phyloP scores from a whole-genome alignment of 257 asterid genomes.

The Solanum clarkiae region DNA sequence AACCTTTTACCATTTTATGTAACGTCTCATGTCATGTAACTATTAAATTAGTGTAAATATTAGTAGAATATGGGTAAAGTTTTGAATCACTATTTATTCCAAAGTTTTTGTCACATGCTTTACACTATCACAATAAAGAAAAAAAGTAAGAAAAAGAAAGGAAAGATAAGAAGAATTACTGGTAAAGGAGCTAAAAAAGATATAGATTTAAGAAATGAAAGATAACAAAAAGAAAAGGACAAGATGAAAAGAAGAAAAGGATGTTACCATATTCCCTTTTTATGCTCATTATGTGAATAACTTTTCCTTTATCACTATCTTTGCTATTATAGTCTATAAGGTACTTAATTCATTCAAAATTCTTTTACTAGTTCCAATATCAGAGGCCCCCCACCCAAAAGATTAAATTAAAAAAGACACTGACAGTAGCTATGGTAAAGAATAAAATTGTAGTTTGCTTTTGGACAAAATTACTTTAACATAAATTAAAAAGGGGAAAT shows the following conservation, averaged over 20 bases:
- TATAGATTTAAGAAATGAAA: conserved; percentile 1
- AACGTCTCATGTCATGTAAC: not conserved
- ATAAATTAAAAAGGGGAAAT: not conserved
- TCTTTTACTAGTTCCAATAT: not conserved
- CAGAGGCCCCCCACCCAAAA: not conserved
- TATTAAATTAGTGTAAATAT: not conserved
- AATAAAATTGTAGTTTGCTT: not conserved
- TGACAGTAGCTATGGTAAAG: not conserved
- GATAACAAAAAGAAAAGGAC: conserved; percentile 23
- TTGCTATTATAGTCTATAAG: not conserved
- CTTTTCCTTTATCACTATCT: not conserved
- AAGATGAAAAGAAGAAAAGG: conserved; percentile 13
- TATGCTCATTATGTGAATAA: not conserved
- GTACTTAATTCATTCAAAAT: not conserved
- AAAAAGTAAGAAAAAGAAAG: not conserved
- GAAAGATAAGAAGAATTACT: conserved; percentile 14
- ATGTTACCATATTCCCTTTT: conserved; percentile 8
- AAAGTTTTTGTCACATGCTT: conserved; percentile 23
- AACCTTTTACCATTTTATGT: not conserved
- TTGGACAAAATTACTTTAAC: not conserved
- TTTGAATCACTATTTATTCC: not conserved
- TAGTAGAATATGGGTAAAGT: not conserved
- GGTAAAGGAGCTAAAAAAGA: conserved; percentile 14
- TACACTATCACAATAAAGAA: conserved; percentile 26
- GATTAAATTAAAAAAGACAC: not conserved